Evolutionary conservation across 1,284 basidiomycete species (phyloP), one percentile per base, ranked within the genome.

Genomic region (Tilletia caries): DNA sequence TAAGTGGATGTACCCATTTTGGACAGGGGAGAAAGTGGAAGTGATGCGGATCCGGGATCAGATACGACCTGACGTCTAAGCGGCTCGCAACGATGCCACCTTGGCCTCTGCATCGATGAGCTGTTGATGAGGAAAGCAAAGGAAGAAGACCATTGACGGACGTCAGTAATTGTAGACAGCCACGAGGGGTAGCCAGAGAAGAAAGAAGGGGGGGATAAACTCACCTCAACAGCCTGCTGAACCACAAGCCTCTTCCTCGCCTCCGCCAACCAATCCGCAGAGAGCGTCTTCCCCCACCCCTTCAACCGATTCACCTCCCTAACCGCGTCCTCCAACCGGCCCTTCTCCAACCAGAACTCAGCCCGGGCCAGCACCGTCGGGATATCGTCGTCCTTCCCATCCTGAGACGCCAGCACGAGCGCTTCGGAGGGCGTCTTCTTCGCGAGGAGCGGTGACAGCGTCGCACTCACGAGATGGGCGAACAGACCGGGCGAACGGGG

Each of bases 221-320:
- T 50, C 46, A 50, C 46, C 5, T 95, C 91, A 76, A 98, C 85
- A 52, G 94, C 93, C 85, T 98, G 95, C 83, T 93, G 88, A 58
- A 96, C 93, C 85, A 97, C 93, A 76, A 98, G 85, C 81, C 93
- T 88, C 82, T 88, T 88, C 76, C 96, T 87, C 23, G 93, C 93
- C 76, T 93, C 94, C 73, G 90, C 89, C 69, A 98, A 86, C 95
- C 96, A 98, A 85, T 98, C 96, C 52, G 87, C 85, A 68, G 95
- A 86, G 68, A 98, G 84, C 68, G 89, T 85, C 83, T 91, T 92
- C 2, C 95, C 91, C 79, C 93, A 91, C 0, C 95, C 84, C 72
- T 77, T 71, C 71, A 98, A 85, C 84, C 92, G 90, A 84, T 98
- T 99, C 58, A 98, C 86, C 85, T 98, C 94, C 68, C 95, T 86